Percentiles rank a stretch among this genome's conserved stretches.
phyloP scores from a whole-genome alignment of 768 basidiomycete species.

The Galerina sulciceps region DNA sequence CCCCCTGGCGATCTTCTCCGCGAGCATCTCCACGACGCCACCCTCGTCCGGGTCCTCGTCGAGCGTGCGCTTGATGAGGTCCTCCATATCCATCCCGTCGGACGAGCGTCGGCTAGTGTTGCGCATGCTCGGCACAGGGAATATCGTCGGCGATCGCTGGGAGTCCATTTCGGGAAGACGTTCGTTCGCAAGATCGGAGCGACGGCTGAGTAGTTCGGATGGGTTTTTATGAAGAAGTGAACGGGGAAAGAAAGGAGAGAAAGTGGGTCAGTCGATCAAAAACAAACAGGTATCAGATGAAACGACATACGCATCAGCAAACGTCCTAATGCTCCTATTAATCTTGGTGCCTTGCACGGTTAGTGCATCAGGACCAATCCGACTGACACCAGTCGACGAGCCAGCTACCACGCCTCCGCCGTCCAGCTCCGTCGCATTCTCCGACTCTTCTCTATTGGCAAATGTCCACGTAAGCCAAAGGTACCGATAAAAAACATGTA shows the following conservation, averaged over 20 bases:
- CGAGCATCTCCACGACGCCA: conserved; percentile 60
- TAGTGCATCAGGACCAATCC: conserved; percentile 57
- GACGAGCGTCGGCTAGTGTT: conserved; percentile 41
- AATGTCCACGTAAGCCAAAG: background rate
- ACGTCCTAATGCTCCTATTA: conserved; percentile 65
- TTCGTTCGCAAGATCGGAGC: conserved; percentile 75
- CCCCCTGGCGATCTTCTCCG: conserved; percentile 63
- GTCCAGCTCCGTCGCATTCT: conserved; percentile 73
- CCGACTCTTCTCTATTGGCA: conserved; percentile 68
- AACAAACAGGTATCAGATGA: background rate
- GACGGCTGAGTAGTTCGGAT: conserved; percentile 50
- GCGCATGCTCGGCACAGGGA: conserved; percentile 66
- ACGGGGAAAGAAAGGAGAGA: background rate
- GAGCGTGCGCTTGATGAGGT: conserved; percentile 62
- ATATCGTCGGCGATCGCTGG: conserved; percentile 40
- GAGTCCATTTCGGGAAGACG: conserved; percentile 65
- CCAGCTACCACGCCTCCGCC: conserved; percentile 23
- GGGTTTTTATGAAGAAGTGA: background rate
- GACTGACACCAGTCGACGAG: conserved; percentile 29
- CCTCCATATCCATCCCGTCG: conserved; percentile 63
- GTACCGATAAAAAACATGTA: background rate
- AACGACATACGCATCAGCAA: conserved; percentile 73
- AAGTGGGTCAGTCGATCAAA: background rate
- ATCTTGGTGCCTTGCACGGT: conserved; percentile 65
- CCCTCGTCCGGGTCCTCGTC: conserved; percentile 61